A percentile compares a stretch with the other conserved stretches of the same genome.
phyloP scores from a whole-genome alignment of 768 basidiomycete genomes.

The Mycena pura region DNA sequence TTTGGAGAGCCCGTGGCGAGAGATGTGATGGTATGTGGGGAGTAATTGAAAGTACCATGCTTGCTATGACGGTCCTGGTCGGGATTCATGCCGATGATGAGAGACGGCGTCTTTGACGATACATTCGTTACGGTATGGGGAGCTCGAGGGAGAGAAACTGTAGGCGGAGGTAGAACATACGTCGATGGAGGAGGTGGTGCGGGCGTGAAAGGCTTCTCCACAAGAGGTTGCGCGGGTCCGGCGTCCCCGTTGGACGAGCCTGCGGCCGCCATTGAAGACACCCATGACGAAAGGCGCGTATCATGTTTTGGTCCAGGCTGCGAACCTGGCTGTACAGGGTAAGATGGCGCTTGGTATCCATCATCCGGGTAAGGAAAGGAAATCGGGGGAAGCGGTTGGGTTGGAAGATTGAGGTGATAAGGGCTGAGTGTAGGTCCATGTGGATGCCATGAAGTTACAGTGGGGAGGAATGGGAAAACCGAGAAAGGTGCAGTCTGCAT shows the following conservation, averaged over 20 bases:
- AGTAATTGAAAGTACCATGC: conserved; percentile 51
- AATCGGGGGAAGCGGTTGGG: not conserved
- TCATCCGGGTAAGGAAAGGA: not conserved
- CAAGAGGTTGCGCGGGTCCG: conserved; percentile 10
- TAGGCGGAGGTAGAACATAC: conserved; percentile 18
- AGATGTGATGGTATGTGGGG: conserved; percentile 28
- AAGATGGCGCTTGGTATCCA: not conserved
- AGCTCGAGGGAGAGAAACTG: conserved; percentile 24
- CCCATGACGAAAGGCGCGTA: conserved; percentile 38
- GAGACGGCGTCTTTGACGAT: conserved; percentile 16
- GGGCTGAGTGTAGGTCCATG: conserved; percentile 17
- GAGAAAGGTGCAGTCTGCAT: conserved; percentile 12
- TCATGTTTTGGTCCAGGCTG: not conserved
- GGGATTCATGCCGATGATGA: conserved; percentile 52
- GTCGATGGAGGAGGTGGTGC: conserved; percentile 23
- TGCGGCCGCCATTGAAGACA: conserved; percentile 50
- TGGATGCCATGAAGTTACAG: conserved; percentile 17
- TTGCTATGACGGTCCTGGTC: conserved; percentile 53
- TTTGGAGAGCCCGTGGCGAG: not conserved
- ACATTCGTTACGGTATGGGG: not conserved
- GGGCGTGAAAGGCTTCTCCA: conserved; percentile 11
- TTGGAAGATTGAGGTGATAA: not conserved
- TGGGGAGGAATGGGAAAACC: conserved; percentile 12
- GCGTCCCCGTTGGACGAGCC: conserved; percentile 2
- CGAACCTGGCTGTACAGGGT: conserved; percentile 1